phyloP scores from a whole-genome alignment of 2,329 filamentous ascomycete species.

The Eutypa lata region DNA sequence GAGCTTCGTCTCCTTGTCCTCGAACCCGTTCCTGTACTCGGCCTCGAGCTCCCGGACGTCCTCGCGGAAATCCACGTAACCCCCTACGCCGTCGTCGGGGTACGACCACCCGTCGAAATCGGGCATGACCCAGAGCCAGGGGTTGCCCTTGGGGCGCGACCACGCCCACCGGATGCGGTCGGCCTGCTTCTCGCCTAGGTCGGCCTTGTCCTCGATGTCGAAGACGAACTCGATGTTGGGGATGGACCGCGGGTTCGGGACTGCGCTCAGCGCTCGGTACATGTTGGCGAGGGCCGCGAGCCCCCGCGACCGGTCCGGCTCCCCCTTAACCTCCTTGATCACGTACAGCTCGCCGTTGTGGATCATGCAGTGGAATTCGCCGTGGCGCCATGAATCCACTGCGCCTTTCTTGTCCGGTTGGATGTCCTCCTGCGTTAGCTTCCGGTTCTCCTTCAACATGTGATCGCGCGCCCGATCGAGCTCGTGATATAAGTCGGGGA shows the following conservation, averaged over 20 bases:
- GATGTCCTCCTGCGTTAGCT: constrained; percentile 13
- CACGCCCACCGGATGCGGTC: constrained; percentile 19
- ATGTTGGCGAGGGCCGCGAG: constrained; percentile 18
- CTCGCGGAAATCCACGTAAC: constrained; percentile 20
- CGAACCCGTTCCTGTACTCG: constrained; percentile 14
- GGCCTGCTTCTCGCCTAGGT: constrained; percentile 12
- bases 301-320: constrained; percentile 20
- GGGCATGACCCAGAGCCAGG: constrained; percentile 21
- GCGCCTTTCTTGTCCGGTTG: constrained; percentile 11
- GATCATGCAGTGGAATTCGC: constrained; percentile 20
- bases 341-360: constrained; percentile 19
- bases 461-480: constrained; percentile 18
- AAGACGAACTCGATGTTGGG: constrained; percentile 21
- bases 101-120: constrained; percentile 22
- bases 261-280: constrained; percentile 17
- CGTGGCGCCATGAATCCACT: constrained; percentile 13
- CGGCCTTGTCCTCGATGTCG: constrained; percentile 18
- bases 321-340: constrained; percentile 17
- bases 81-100: constrained; percentile 18
- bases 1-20: constrained; percentile 21
- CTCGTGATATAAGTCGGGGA: constrained; percentile 19
- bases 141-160: constrained; percentile 16
- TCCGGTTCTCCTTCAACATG: constrained; percentile 10
- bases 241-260: constrained; percentile 15
- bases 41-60: constrained; percentile 15